Evolutionary conservation across 345 rosid genomes (phyloP).

Genomic region (Mallotus nudiflorus): DNA sequence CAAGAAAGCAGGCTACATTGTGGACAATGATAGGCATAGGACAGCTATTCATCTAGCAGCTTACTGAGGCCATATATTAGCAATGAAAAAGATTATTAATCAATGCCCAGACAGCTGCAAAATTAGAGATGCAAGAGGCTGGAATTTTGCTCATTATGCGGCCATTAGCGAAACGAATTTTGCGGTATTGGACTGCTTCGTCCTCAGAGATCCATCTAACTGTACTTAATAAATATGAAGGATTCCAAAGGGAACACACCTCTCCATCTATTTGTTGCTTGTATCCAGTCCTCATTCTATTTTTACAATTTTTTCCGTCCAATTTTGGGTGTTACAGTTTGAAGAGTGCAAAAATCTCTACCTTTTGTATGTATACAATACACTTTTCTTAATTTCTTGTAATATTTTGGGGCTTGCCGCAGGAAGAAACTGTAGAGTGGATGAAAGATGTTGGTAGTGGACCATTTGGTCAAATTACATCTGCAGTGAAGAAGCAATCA

Average conservation of each 20-base stretch:
- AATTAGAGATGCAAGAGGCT: constrained; percentile 10
- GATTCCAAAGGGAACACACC: constrained; percentile 12
- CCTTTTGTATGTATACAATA: too few species aligned
- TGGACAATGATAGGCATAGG: not conserved
- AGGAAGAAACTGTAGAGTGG: constrained; percentile 1
- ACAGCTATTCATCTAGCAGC: constrained; percentile 27
- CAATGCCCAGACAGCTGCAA: constrained; percentile 18
- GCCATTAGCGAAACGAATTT: not conserved
- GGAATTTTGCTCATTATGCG: constrained; percentile 26
- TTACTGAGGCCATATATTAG: not conserved
- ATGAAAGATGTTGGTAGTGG: not conserved
- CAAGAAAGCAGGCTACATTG: constrained; percentile 5
- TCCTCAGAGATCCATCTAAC: not conserved
- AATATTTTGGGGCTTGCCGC: not conserved
- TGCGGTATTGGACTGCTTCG: not conserved
- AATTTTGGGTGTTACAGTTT: too few species aligned
- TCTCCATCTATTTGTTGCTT: constrained; percentile 6
- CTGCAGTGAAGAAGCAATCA: not conserved
- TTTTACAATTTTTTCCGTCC: too few species aligned
- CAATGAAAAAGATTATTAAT: constrained; percentile 8
- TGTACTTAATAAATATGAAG: constrained; percentile 15
- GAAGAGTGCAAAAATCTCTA: too few species aligned
- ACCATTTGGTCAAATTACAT: not conserved
- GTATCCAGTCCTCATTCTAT: constrained; percentile 4
- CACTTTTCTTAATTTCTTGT: too few species aligned